Evolutionary conservation across 129 eudicot genomes (phyloP), one percentile per base, ranked within the genome.

Genomic region (Centella asiatica): DNA sequence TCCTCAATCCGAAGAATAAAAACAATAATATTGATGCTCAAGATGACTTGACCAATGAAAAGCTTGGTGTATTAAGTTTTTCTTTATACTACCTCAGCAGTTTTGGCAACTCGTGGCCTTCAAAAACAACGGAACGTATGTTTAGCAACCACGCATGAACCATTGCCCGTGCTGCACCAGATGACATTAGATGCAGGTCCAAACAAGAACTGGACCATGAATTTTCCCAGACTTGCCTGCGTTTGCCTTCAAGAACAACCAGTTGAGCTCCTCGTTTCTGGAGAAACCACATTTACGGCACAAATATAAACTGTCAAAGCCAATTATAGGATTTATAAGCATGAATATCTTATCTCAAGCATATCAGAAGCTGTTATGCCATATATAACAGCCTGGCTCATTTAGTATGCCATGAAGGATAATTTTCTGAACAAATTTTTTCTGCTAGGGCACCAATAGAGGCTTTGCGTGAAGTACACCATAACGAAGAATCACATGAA

Each of bases 131-230:
- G 34, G 99, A 84, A 46, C 92, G 84, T 31, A 87, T 92, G 56
- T 82, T 78, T 39, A 92, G 86, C 86, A 92, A 62, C 99, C 99
- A 92, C 12, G 99, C 86, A 59, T 92, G 96, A 50, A 87, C 95
- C 96, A 87, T 87, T 48, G 96, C 99, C 14, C 88, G 84, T 24
- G 99, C 99, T 42, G 99, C 99, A 52, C 99, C 99, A 0, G 99
- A 92, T 45, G 99, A 92, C 99, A 92, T 92, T 40, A 92, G 77
- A 77, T 92, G 99, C 74, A 92, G 59, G 78, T 92, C 99, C 48
- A 92, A 63, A 72, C 96, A 87, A 66, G 88, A 78, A 42, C 67
- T 55, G 0, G 96, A 77, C 95, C 96, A 92, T 0, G 84, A 74
- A 62, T 85, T 87, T 65, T 84, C 96, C 99, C 96, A 92, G 36